Conservation (phyloP, 2,329 filamentous ascomycete genomes). For the Beauveria medogensis region DNA sequence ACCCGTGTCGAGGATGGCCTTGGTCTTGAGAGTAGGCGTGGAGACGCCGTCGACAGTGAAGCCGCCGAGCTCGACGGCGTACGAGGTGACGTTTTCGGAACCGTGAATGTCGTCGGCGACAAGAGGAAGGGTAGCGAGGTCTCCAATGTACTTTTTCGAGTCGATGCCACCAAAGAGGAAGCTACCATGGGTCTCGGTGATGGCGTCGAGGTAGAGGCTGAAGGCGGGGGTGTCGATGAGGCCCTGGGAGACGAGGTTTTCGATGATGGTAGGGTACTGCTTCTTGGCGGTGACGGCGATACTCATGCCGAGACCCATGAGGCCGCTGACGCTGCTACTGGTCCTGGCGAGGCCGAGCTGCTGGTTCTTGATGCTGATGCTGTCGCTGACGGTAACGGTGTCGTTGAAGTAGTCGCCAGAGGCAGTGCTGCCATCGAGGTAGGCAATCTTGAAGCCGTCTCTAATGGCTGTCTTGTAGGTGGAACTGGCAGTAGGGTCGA, state of each 20-base stretch:
- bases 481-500: slow-evolving; percentile 36
- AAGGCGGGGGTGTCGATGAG: slow-evolving; percentile 57
- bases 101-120: slow-evolving; percentile 33
- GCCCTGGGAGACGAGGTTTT: slow-evolving; percentile 54
- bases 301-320: slow-evolving; percentile 52
- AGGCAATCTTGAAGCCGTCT: slow-evolving; percentile 49
- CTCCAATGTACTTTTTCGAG: slow-evolving; percentile 60
- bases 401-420: slow-evolving; percentile 51
- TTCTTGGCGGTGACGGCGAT: slow-evolving; percentile 36
- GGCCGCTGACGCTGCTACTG: slow-evolving; percentile 43
- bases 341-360: slow-evolving; percentile 47
- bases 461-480: slow-evolving; percentile 37
- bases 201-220: slow-evolving; percentile 62
- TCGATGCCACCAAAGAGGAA: slow-evolving; percentile 77
- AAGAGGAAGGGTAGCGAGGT: slow-evolving; percentile 36
- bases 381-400: slow-evolving; percentile 42
- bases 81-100: slow-evolving; percentile 31
- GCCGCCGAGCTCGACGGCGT: slow-evolving; percentile 28
- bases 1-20: slow-evolving; percentile 66
- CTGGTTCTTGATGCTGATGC: slow-evolving; percentile 37
- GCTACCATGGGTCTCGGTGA: slow-evolving; percentile 54
- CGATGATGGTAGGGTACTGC: slow-evolving; percentile 52
- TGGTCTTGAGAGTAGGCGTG: slow-evolving; percentile 31
- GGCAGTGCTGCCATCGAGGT: slow-evolving; percentile 50
- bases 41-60: slow-evolving; percentile 31